Evolutionary conservation across 2,329 filamentous ascomycete species (phyloP), one percentile per base, ranked within the genome.

Genomic region (Ascochyta clinopodiicola): DNA sequence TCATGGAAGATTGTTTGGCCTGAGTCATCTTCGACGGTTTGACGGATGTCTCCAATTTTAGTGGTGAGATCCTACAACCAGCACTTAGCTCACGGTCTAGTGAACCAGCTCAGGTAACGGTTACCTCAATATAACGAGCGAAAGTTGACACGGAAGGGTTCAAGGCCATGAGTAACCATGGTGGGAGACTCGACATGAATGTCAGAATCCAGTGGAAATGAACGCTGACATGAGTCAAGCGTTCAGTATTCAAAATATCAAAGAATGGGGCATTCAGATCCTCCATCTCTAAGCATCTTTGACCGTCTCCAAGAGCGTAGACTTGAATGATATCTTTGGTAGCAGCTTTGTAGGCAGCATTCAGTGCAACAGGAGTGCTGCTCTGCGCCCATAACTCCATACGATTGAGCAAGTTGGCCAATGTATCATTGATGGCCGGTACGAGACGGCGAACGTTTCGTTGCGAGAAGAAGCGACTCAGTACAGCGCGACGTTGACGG

Each of bases 1-100:
- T 75, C 66, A 47, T 75, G 74, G 17, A 72, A 57, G 15, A 67
- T 71, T 7, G 44, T 54, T 2, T 25, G n/a, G 4, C 27, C 32
- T 5, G 43, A 6, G 6, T 24, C 22, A 24, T 24, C 22, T 24
- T 24, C 2, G 4, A 6, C 22, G 1, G 22, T 24, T 6, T 24
- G 22, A 6, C 22, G 22, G 22, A 24, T 24, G 22, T 6, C 22
- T 24, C 6, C 22, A 24, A 24, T 24, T 6, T 24, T 24, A 6
- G 22, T 24, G 22, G 22, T 24, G 22, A 24, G 22, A 24, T 24
- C 22, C 22, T 24, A 24, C 22, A 24, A 24, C 22, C 22, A 24
- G 22, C 22, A 24, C 22, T 24, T 24, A 24, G 22, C 22, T 24
- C 22, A 24, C 6, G 22, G 22, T 24, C 22, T 24, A 6, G 22